These are phyloP conservation scores for Ramaria rubella DNA, from an alignment of 768 basidiomycete species.

Conservation along the genomic window DNA sequence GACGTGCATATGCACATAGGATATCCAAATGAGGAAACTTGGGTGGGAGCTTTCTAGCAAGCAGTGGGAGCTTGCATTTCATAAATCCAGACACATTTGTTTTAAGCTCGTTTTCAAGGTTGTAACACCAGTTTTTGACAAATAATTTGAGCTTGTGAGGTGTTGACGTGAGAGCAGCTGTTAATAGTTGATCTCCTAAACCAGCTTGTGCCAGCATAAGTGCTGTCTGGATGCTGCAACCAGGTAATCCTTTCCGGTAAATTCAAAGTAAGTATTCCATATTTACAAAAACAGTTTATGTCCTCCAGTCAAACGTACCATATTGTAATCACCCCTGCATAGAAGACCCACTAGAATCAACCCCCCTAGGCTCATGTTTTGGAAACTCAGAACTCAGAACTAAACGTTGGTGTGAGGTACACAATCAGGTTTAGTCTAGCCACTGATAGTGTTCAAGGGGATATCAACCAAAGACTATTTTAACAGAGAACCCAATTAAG, in stretches of 20 bases:
- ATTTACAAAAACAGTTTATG: too few relatives aligned
- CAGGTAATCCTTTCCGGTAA: not conserved
- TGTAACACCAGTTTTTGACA: not conserved
- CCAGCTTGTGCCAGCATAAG: not conserved
- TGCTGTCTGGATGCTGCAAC: not conserved
- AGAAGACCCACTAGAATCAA: slow-evolving; percentile 29
- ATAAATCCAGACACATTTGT: not conserved
- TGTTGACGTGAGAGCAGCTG: not conserved
- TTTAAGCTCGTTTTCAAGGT: not conserved
- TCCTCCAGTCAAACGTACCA: slow-evolving; percentile 6
- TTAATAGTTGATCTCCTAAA: not conserved
- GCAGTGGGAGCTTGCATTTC: not conserved
- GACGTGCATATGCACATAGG: too few relatives aligned
- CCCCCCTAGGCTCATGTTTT: too few relatives aligned
- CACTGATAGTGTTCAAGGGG: too few relatives aligned
- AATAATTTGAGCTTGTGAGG: not conserved
- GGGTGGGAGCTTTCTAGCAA: not conserved
- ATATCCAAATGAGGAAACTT: too few relatives aligned
- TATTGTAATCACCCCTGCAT: slow-evolving; percentile 33
- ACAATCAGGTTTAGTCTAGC: too few relatives aligned
- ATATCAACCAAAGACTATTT: too few relatives aligned
- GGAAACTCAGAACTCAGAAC: too few relatives aligned
- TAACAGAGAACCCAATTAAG: too few relatives aligned
- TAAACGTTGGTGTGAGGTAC: too few relatives aligned
- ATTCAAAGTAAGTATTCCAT: too few relatives aligned